Percentiles rank a stretch among this genome's conserved stretches.
Conservation (phyloP, 2,329 filamentous ascomycete genomes). For the Xylaria sp. region DNA sequence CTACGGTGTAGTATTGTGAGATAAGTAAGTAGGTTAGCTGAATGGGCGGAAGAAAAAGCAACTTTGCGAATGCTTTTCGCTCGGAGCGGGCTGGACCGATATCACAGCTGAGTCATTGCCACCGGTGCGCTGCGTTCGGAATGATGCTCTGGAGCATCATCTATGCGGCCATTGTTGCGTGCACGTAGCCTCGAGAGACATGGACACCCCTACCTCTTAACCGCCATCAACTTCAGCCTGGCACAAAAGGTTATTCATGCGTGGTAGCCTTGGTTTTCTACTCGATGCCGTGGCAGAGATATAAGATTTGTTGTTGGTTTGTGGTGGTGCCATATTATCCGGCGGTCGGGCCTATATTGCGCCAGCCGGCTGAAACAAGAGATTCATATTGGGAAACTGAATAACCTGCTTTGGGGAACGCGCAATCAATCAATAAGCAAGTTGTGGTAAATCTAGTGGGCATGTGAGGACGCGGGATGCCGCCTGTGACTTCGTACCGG, state of each 20-base stretch:
- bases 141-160: conserved; percentile 23
- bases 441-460: background rate
- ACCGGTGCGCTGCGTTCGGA: background rate
- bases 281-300: background rate
- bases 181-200: background rate
- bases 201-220: conserved; percentile 2
- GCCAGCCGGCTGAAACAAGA: conserved; percentile 21
- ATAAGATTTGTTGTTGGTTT: background rate
- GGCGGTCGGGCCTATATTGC: conserved; percentile 21
- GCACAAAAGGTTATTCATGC: background rate
- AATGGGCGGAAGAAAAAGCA: conserved; percentile 23
- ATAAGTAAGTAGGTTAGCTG: background rate
- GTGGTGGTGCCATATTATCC: background rate
- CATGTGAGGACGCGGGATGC: conserved; percentile 2
- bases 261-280: background rate
- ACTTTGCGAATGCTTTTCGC: conserved; percentile 8
- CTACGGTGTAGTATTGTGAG: background rate
- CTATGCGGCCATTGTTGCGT: conserved; percentile 16
- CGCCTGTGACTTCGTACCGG: background rate
- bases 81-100: background rate
- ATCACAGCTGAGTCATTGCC: conserved; percentile 17
- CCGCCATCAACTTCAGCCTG: background rate
- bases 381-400: conserved; percentile 1
- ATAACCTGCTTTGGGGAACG: conserved; percentile 1
- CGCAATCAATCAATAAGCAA: background rate